Conservation (phyloP, 371 early-diverging fungal genomes). For the Dichotomocladium elegans region DNA sequence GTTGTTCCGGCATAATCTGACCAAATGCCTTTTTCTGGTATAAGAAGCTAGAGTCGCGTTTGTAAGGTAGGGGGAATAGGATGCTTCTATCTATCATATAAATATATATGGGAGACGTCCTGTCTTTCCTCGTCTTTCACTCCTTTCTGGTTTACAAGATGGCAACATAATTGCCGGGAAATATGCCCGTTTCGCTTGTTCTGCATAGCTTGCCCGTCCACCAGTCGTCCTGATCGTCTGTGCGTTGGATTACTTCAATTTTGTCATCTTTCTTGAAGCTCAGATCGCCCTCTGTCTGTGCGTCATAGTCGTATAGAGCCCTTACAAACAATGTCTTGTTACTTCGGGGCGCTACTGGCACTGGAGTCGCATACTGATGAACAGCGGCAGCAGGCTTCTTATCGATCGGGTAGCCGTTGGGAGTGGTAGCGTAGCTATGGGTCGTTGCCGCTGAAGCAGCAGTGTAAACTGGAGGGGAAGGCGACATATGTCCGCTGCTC, state of each 20-base stretch:
- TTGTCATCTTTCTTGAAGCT: constrained; percentile 62
- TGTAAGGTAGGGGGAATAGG: no score
- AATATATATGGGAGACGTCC: background rate
- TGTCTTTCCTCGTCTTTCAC: no score
- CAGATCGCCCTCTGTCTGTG: constrained; percentile 65
- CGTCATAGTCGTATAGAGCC: constrained; percentile 73
- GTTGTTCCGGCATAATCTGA: background rate
- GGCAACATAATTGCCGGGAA: constrained; percentile 49
- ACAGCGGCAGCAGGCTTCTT: no score
- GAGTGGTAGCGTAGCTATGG: background rate
- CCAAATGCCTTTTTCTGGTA: no score
- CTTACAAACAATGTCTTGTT: constrained; percentile 22
- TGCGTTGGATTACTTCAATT: constrained; percentile 60
- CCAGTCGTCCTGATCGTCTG: constrained; percentile 62
- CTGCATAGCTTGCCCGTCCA: constrained; percentile 60
- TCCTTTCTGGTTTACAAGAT: background rate
- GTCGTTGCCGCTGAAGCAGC: background rate
- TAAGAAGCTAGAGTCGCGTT: no score
- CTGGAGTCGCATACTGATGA: no score
- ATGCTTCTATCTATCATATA: background rate
- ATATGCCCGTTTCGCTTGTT: constrained; percentile 54
- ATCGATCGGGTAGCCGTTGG: background rate
- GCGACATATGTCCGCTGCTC: background rate
- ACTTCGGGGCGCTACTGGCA: constrained; percentile 9
- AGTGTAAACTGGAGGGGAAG: no score